These are phyloP conservation scores for Wallacemonas sp. DNA, from an alignment of 208 protist genomes.

Conservation along the genomic window DNA sequence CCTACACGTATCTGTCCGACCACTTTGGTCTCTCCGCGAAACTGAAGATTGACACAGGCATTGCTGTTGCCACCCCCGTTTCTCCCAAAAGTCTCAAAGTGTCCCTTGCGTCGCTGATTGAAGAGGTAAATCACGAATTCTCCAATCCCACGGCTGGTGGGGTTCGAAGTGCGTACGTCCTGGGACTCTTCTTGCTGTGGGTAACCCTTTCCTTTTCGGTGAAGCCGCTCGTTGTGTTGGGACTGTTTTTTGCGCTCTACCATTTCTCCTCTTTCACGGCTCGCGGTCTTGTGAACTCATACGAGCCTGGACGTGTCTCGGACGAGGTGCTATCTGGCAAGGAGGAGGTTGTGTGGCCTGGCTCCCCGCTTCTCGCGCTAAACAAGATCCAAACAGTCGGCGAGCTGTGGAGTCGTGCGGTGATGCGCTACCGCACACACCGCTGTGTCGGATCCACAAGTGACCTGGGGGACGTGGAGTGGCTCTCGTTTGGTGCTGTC, in stretches of 20 bases:
- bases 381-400: slow-evolving; percentile 38
- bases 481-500: slow-evolving; percentile 72
- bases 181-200: slow-evolving; percentile 33
- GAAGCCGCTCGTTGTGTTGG: slow-evolving; percentile 32
- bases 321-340: slow-evolving; percentile 46
- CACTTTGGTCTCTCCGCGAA: slow-evolving; percentile 79
- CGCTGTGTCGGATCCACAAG: slow-evolving; percentile 63
- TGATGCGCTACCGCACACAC: slow-evolving; percentile 47
- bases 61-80: slow-evolving; percentile 10
- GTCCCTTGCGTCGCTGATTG: slow-evolving; percentile 42
- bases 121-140: slow-evolving; percentile 63
- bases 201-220: slow-evolving; percentile 45
- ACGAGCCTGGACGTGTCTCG: slow-evolving; percentile 39
- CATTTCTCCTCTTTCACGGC: slow-evolving; percentile 43
- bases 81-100: slow-evolving; percentile 32
- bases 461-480: slow-evolving; percentile 51
- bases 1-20: slow-evolving; percentile 88
- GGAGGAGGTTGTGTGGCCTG: slow-evolving; percentile 27
- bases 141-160: slow-evolving; percentile 63
- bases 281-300: slow-evolving; percentile 34
- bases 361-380: slow-evolving; percentile 35
- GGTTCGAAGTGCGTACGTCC: slow-evolving; percentile 42
- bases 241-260: slow-evolving; percentile 27
- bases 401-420: slow-evolving; percentile 69
- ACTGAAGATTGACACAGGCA: slow-evolving; percentile 18